A percentile compares a stretch with the other conserved stretches of the same genome.
These are phyloP conservation scores for Tilletia setariae DNA, from an alignment of 1,284 basidiomycete species.

Conservation along the genomic window DNA sequence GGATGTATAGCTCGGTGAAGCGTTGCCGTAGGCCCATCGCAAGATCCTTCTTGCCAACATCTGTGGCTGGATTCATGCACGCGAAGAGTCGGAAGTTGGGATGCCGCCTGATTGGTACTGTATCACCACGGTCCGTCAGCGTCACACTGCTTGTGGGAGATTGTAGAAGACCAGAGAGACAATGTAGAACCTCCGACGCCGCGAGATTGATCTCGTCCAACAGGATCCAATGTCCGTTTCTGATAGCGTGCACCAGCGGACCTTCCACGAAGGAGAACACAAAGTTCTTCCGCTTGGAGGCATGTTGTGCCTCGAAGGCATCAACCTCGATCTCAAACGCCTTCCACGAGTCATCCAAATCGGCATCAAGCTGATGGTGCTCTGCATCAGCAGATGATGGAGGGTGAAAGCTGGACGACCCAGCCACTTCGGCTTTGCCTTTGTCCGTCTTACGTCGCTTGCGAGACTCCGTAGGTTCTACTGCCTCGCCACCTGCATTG, in stretches of 20 bases:
- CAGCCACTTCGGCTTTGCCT: neutral
- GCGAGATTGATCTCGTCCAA: slow-evolving; percentile 97
- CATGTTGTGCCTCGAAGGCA: slow-evolving; percentile 66
- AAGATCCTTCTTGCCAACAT: slow-evolving; percentile 96
- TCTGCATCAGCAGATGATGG: slow-evolving; percentile 19
- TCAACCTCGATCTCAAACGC: slow-evolving; percentile 69
- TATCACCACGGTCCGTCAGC: slow-evolving; percentile 85
- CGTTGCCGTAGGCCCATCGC: slow-evolving; percentile 82
- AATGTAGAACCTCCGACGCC: slow-evolving; percentile 89
- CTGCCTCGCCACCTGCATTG: neutral
- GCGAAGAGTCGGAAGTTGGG: slow-evolving; percentile 94
- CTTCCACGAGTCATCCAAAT: slow-evolving; percentile 38
- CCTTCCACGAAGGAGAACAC: slow-evolving; percentile 90
- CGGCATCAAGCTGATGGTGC: neutral
- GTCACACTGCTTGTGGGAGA: slow-evolving; percentile 84
- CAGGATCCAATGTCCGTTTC: slow-evolving; percentile 87
- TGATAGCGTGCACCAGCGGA: slow-evolving; percentile 85
- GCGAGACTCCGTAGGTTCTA: neutral
- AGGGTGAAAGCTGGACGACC: neutral
- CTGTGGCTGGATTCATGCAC: slow-evolving; percentile 99
- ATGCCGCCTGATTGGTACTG: slow-evolving; percentile 86
- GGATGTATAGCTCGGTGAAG: slow-evolving; percentile 94
- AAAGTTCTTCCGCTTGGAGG: slow-evolving; percentile 40
- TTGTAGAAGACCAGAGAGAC: slow-evolving; percentile 79
- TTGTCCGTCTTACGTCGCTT: slow-evolving; percentile 15